Conservation (phyloP, 352 stramenopile species). For the Pythium coloratum region DNA sequence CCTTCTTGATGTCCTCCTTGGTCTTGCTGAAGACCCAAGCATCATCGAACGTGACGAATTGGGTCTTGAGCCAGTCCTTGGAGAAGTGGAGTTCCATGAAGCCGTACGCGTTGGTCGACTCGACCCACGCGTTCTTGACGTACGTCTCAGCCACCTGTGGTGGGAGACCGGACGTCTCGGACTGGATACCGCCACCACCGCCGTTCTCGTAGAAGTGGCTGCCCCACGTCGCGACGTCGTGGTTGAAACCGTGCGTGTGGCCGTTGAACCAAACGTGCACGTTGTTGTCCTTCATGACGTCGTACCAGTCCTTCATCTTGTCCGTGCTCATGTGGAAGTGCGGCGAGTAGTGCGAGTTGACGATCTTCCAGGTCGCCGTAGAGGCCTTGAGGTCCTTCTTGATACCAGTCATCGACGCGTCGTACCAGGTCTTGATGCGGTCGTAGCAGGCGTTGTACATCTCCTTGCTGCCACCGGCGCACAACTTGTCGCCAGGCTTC, state of each 20-base stretch:
- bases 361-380: constrained; percentile 82
- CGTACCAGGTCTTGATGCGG: constrained; percentile 78
- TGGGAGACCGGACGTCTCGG: constrained; percentile 75
- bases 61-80: constrained; percentile 79
- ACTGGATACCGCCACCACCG: constrained; percentile 83
- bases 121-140: constrained; percentile 81
- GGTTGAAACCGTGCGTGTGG: constrained; percentile 88
- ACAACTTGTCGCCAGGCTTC: constrained; percentile 63
- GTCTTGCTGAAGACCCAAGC: constrained; percentile 78
- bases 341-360: constrained; percentile 90
- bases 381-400: constrained; percentile 70
- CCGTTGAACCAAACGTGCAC: constrained; percentile 84
- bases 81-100: constrained; percentile 88
- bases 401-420: constrained; percentile 66
- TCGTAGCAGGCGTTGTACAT: constrained; percentile 82
- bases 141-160: constrained; percentile 74
- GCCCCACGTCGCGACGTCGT: constrained; percentile 83
- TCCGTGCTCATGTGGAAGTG: constrained; percentile 89
- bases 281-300: constrained; percentile 73
- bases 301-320: constrained; percentile 90
- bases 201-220: constrained; percentile 90
- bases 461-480: constrained; percentile 55
- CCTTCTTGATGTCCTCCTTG: constrained; percentile 71
- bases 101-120: constrained; percentile 74
- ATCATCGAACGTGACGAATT: constrained; percentile 86